Base-by-base conservation (phyloP, 306 rosid species). In the Prunus mongolica region DNA sequence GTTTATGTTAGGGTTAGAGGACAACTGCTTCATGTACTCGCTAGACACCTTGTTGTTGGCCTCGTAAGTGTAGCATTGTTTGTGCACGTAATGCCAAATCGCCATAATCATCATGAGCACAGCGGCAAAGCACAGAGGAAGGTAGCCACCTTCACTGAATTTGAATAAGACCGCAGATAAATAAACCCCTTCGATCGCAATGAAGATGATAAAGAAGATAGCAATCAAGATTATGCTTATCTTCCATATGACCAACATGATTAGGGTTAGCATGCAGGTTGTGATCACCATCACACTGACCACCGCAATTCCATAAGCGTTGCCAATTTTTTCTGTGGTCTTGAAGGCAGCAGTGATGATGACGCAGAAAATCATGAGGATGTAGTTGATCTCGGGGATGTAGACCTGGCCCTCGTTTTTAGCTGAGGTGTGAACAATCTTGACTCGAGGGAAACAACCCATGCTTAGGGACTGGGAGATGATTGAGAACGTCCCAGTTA, bases 401-500 rank as follows among this genome's bases (percentile, higher is more conserved):
- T 89, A 93, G 16, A 93, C 96, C 49, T 93, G 98, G 28, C 98
- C 96, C 22, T 75, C 58, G 70, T 93, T 89, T 69, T 86, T 91
- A 2, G 54, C 45, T 4, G 98, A 93, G 54, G 98, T 93, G 64
- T 91, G 91, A 19, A 91, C 77, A 20, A 93, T 87, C 80, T 82
- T 91, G 18, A 93, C 86, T 74, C 87, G 79, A 8, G 98, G 96
- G 79, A 93, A 93, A 72, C 95, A 93, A 13, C 95, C 96, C 13
- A 86, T 54, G 78, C 80, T 86, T 3, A 89, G 76, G 2, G 90
- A 90, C 58, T 91, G 98, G 2, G 91, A 61, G 52, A 93, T 85
- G 27, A 93, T 90, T 4, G 97, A 85, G 73, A 93, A 93, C 20
- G 97, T 83, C 74, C 97, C 97, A 0, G 97, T 82, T 52, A 93